phyloP scores from a whole-genome alignment of 1,284 basidiomycete species.

The Golubevia pallescens region DNA sequence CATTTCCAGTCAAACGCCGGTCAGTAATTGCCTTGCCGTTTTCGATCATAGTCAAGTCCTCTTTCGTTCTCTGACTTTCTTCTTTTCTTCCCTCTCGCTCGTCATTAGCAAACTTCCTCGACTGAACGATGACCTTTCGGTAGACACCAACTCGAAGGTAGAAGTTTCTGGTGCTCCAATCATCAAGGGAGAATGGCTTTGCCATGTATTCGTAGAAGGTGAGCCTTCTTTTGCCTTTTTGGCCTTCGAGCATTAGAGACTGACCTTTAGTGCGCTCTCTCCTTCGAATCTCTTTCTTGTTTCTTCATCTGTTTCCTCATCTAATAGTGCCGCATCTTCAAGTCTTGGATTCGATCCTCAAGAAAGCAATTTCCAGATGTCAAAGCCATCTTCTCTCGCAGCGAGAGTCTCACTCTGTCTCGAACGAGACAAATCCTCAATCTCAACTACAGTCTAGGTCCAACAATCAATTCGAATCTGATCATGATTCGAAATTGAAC shows the following conservation, averaged over 20 bases:
- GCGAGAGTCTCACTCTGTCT: no score
- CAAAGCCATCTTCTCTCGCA: not conserved
- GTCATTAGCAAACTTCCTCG: not conserved
- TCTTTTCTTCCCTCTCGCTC: not conserved
- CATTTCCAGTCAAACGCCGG: not conserved
- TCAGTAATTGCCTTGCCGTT: not conserved
- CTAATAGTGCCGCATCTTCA: no score
- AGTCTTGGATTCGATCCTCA: no score
- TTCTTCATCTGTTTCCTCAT: no score
- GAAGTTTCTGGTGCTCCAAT: not conserved
- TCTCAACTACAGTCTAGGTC: no score
- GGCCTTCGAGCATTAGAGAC: no score
- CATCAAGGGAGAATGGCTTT: conserved; percentile 28
- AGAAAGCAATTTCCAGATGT: not conserved
- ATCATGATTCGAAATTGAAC: not conserved
- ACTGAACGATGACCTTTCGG: not conserved
- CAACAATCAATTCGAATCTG: not conserved
- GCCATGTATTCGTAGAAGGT: conserved; percentile 34
- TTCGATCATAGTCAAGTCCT: not conserved
- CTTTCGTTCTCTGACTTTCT: not conserved
- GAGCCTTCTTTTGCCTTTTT: conserved; percentile 1
- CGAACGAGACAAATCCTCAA: no score
- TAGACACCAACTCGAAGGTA: not conserved
- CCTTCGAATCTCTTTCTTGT: no score
- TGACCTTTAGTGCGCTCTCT: no score